Base-by-base conservation (phyloP, 768 basidiomycete species). In the Mycena floridula region DNA sequence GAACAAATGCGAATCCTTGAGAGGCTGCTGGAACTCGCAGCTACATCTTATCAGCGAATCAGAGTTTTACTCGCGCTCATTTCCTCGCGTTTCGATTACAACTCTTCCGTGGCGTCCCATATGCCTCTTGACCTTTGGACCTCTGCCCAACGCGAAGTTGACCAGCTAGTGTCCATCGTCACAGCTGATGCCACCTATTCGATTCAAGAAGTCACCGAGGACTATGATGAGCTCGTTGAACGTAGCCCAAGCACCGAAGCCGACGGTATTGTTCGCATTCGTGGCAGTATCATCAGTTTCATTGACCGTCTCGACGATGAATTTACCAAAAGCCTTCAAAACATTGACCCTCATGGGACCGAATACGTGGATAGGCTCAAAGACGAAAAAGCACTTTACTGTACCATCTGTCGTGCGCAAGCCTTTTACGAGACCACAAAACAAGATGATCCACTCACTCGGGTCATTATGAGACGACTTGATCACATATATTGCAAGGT, bases 401-500 rank as follows among this genome's bases (percentile, higher is more conserved):
- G 81, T 59, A 93, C 91, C 25, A 90, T 99, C 52, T 91, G 89
- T 63, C 86, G 89, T 41, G 86, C 93, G 0, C 91, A 97, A 63
- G 79, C 84, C 8, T 84, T 92, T 58, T 98, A 95, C 64, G 93
- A 96, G 69, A 77, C 76, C 54, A 85, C 81, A 15, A 68, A 73
- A 22, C 82, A 85, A 63, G 68, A 73, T 28, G 93, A 96, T 28
- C 82, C 88, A 18, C 75, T 91, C 35, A 82, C 84, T 28, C 79
- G 95, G 32, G 89, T 94, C 27, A 75, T 97, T 44, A 94, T 98
- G 87, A 81, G 96, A 54, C 81, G 96, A 35, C 67, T 99, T 48
- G 96, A 99, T 61, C 96, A 98, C 60, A 92, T 99, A 40, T 98
- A 99, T 65, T 93, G 89, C 28, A 98, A 99, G 83, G 93, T 94